Conservation (phyloP, 2,329 filamentous ascomycete genomes). For the Colletotrichum sp. region DNA sequence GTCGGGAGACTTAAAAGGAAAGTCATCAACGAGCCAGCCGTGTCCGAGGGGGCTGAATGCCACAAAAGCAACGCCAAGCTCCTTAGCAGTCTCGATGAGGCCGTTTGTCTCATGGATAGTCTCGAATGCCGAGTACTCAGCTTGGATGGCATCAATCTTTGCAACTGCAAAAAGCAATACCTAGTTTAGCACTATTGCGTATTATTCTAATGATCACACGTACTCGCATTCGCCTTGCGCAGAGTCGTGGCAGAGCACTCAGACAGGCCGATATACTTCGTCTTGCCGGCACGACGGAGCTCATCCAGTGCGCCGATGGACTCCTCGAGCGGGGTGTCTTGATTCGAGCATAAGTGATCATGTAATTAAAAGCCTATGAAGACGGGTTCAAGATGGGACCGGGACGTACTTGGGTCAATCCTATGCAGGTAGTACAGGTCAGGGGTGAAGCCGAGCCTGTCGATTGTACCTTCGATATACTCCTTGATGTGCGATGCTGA, state of each 20-base stretch:
- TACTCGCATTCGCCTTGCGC: constrained; percentile 48
- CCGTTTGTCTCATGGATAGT: constrained; percentile 28
- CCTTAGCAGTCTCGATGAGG: constrained; percentile 44
- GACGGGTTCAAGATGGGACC: too few relatives aligned
- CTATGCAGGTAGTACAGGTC: constrained; percentile 50
- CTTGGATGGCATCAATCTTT: constrained; percentile 50
- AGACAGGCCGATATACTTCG: constrained; percentile 53
- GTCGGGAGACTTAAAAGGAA: constrained; percentile 44
- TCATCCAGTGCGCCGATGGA: constrained; percentile 51
- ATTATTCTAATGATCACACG: neutral
- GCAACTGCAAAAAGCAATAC: constrained; percentile 35
- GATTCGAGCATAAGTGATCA: too few relatives aligned
- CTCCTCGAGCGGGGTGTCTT: constrained; percentile 48
- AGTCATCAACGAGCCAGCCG: constrained; percentile 51
- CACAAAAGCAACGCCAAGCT: constrained; percentile 46
- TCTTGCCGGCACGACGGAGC: constrained; percentile 49
- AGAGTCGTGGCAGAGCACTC: constrained; percentile 50
- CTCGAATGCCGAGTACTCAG: constrained; percentile 43
- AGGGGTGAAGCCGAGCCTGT: constrained; percentile 50
- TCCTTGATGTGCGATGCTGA: constrained; percentile 48
- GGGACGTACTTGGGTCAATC: constrained; percentile 45
- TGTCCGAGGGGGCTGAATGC: constrained; percentile 52
- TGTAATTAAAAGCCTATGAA: neutral
- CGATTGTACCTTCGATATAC: constrained; percentile 54
- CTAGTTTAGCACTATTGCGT: too few relatives aligned